Evolutionary conservation across 495 filamentous ascomycete species (phyloP).

Genomic region (Platismatia glauca): DNA sequence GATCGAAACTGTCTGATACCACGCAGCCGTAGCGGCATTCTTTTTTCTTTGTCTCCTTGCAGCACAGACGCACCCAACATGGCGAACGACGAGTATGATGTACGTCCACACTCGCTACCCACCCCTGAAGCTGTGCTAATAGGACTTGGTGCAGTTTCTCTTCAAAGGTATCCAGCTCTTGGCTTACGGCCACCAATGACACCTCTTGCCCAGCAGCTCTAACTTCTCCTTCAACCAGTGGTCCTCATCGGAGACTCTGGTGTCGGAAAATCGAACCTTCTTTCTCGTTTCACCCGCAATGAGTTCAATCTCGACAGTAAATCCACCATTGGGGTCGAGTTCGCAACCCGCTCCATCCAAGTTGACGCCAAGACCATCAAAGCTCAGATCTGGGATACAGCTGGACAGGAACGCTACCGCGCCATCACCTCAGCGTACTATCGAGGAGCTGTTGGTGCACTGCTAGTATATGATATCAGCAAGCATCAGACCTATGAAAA

Average conservation of each 20-base stretch:
- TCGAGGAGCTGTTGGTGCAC: conserved; percentile 90
- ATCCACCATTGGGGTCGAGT: conserved; percentile 99
- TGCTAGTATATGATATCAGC: conserved; percentile 99
- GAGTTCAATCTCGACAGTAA: conserved; percentile 99
- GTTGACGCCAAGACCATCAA: conserved; percentile 99
- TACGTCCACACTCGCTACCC: conserved; percentile 42
- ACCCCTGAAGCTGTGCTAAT: conserved; percentile 21
- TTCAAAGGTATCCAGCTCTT: conserved; percentile 59
- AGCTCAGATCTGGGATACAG: conserved; percentile 99
- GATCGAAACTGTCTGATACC: not conserved
- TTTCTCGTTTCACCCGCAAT: conserved; percentile 99
- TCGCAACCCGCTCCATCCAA: conserved; percentile 96
- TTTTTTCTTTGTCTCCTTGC: conserved; percentile 7
- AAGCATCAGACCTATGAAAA: conserved; percentile 99
- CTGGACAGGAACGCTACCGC: conserved; percentile 96
- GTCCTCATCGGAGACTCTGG: conserved; percentile 98
- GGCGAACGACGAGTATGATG: conserved; percentile 99
- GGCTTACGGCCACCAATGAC: not conserved
- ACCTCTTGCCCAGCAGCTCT: not conserved
- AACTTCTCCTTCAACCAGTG: conserved; percentile 46
- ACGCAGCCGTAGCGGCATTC: not conserved
- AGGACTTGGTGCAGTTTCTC: conserved; percentile 62
- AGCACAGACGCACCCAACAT: conserved; percentile 42
- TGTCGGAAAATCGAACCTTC: conserved; percentile 98
- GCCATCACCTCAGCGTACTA: conserved; percentile 99